A percentile compares a stretch with the other conserved stretches of the same genome.
phyloP scores from a whole-genome alignment of 129 eudicot species.

The Deinandra increscens region DNA sequence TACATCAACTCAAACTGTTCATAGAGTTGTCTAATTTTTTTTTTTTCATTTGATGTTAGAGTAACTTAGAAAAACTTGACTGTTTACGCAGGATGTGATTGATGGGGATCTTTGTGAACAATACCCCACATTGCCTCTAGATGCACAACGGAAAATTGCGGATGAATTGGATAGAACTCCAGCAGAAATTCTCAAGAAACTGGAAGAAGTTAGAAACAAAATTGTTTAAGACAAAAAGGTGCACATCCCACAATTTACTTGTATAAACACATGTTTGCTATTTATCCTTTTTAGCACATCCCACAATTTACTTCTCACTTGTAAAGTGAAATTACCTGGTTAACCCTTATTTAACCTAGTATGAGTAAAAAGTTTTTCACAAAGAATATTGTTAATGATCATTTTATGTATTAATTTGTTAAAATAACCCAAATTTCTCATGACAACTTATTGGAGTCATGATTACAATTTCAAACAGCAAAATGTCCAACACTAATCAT shows the following conservation, averaged over 20 bases:
- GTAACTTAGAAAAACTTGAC: slow-evolving; percentile 6
- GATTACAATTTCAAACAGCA: not conserved
- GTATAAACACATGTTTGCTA: not conserved
- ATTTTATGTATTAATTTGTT: not conserved
- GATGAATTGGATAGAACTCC: slow-evolving; percentile 97
- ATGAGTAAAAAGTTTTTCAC: not conserved
- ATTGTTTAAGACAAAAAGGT: slow-evolving; percentile 60
- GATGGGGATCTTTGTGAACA: slow-evolving; percentile 98
- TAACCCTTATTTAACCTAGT: not conserved
- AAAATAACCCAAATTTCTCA: not conserved
- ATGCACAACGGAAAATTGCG: slow-evolving; percentile 82
- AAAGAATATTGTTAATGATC: not conserved
- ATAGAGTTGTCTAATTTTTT: not conserved
- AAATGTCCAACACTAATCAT: not conserved
- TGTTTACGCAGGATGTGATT: slow-evolving; percentile 77
- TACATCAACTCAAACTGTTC: not conserved
- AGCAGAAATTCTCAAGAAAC: slow-evolving; percentile 87
- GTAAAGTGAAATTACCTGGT: not conserved
- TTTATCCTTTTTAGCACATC: not conserved
- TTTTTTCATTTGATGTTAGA: slow-evolving; percentile 12
- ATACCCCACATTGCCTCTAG: slow-evolving; percentile 82
- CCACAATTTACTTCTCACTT: not conserved
- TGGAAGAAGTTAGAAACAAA: slow-evolving; percentile 90
- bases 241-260: not conserved
- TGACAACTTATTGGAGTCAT: too few relatives aligned